Percentiles rank a stretch among this genome's conserved stretches.
Conservation (phyloP, 2,329 filamentous ascomycete species). For the Verticillium dahliae region DNA sequence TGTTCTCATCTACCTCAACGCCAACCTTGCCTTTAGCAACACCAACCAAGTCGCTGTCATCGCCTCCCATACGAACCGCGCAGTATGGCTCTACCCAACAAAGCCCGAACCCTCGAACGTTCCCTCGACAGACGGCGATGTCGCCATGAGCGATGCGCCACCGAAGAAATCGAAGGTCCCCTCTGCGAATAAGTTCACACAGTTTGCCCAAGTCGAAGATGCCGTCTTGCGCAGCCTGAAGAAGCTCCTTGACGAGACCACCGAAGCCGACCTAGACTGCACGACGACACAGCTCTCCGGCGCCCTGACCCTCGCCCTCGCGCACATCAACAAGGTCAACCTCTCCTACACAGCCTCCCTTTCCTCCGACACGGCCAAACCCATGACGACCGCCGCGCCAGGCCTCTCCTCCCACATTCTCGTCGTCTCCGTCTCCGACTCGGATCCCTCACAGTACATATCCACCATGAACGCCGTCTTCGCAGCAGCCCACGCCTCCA, state of each 20-base stretch:
- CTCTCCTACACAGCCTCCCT: conserved; percentile 52
- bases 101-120: conserved; percentile 19
- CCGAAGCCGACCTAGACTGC: conserved; percentile 56
- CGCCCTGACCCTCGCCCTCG: conserved; percentile 80
- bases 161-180: conserved; percentile 21
- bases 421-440: conserved; percentile 80
- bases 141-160: conserved; percentile 48
- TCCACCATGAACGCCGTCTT: conserved; percentile 98
- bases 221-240: conserved; percentile 70
- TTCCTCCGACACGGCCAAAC: conserved; percentile 26
- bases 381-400: conserved; percentile 25
- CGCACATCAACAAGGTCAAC: conserved; percentile 81
- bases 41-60: conserved; percentile 89
- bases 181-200: conserved; percentile 84
- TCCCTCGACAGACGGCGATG: conserved; percentile 30
- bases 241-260: conserved; percentile 65
- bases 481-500: conserved; percentile 78
- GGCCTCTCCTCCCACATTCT: conserved; percentile 76
- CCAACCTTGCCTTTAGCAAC: conserved; percentile 89
- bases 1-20: conserved; percentile 93
- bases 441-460: conserved; percentile 86
- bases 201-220: conserved; percentile 81
- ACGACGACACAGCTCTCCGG: conserved; percentile 85
- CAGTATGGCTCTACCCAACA: conserved; percentile 81
- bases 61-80: conserved; percentile 79